Percentiles rank a stretch among this genome's conserved stretches.
These are phyloP conservation scores for Xylariaceae sp. DNA, from an alignment of 2,329 filamentous ascomycete genomes.

Conservation along the genomic window DNA sequence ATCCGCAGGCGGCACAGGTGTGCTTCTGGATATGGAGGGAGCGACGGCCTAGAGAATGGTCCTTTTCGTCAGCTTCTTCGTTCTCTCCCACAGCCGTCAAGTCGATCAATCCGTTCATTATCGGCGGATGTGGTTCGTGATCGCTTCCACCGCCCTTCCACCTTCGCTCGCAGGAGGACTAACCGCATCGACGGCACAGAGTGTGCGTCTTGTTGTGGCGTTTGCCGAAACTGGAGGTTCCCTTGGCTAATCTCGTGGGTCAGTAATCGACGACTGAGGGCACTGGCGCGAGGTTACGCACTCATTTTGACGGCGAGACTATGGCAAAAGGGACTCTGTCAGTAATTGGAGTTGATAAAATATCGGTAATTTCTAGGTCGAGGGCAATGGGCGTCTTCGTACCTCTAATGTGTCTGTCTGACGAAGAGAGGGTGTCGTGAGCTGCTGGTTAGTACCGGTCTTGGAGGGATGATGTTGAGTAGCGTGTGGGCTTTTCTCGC, in stretches of 20 bases:
- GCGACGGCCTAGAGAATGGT: conserved; percentile 63
- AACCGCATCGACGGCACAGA: conserved; percentile 96
- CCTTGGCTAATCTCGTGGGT: conserved; percentile 32
- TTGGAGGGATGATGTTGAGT: conserved; percentile 18
- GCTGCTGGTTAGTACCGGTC: conserved; percentile 22
- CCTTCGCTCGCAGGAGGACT: conserved; percentile 39
- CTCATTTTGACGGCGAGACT: conserved; percentile 34
- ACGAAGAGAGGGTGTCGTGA: conserved; percentile 21
- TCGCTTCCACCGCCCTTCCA: conserved; percentile 1
- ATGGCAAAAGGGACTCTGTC: conserved; percentile 8
- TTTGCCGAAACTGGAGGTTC: conserved; percentile 36
- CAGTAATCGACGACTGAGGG: conserved; percentile 21
- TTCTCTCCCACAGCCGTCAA: neutral
- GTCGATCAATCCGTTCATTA: neutral
- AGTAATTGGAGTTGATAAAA: conserved; percentile 11
- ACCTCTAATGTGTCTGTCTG: conserved; percentile 27
- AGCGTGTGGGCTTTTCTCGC: conserved; percentile 26
- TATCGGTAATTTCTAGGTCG: neutral
- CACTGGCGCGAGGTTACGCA: conserved; percentile 23
- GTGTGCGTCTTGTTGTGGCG: conserved; percentile 98
- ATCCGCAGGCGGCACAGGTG: conserved; percentile 91
- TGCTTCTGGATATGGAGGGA: conserved; percentile 99
- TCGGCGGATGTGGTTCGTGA: conserved; percentile 7
- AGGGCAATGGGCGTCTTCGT: conserved; percentile 8
- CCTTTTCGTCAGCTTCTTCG: conserved; percentile 4